Evolutionary conservation across 2,329 filamentous ascomycete genomes (phyloP).

Genomic region (Malbranchea zuffiana): DNA sequence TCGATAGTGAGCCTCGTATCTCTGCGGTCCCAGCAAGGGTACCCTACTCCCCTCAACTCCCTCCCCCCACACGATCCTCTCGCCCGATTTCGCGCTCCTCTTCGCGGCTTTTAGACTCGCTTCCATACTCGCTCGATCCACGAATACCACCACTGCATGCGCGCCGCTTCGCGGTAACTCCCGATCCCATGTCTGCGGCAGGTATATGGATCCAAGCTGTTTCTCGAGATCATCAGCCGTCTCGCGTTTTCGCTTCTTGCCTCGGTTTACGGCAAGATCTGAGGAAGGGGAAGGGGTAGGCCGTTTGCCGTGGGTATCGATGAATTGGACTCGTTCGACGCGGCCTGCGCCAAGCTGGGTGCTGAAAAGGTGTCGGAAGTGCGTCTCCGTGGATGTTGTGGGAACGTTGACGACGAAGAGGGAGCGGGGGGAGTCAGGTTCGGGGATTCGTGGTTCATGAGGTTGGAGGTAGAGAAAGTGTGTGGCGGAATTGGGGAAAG

Average conservation of each 20-base stretch:
- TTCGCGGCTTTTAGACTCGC: slow-evolving; percentile 65
- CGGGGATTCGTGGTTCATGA: slow-evolving; percentile 68
- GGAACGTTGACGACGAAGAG: slow-evolving; percentile 89
- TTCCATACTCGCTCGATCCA: slow-evolving; percentile 69
- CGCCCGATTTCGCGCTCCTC: slow-evolving; percentile 41
- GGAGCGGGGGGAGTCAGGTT: slow-evolving; percentile 61
- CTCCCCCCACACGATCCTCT: slow-evolving; percentile 54
- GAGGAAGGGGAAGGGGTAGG: slow-evolving; percentile 14
- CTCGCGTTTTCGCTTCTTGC: slow-evolving; percentile 46
- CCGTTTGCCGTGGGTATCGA: slow-evolving; percentile 39
- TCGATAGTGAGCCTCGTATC: slow-evolving; percentile 55
- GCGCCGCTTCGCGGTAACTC: slow-evolving; percentile 61
- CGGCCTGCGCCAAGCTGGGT: slow-evolving; percentile 63
- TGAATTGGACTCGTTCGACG: slow-evolving; percentile 69
- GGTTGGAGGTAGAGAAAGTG: slow-evolving; percentile 83
- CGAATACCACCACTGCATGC: slow-evolving; percentile 70
- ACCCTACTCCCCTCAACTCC: slow-evolving; percentile 44
- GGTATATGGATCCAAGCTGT: slow-evolving; percentile 47
- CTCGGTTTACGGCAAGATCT: slow-evolving; percentile 14
- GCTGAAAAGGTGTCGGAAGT: slow-evolving; percentile 65
- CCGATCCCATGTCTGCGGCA: slow-evolving; percentile 66
- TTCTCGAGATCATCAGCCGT: slow-evolving; percentile 39
- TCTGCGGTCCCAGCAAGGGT: slow-evolving; percentile 43
- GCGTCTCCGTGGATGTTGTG: slow-evolving; percentile 65
- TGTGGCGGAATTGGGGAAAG: slow-evolving; percentile 51